These are phyloP conservation scores for Solanum chilense DNA, from an alignment of 257 asterid genomes.

Conservation along the genomic window DNA sequence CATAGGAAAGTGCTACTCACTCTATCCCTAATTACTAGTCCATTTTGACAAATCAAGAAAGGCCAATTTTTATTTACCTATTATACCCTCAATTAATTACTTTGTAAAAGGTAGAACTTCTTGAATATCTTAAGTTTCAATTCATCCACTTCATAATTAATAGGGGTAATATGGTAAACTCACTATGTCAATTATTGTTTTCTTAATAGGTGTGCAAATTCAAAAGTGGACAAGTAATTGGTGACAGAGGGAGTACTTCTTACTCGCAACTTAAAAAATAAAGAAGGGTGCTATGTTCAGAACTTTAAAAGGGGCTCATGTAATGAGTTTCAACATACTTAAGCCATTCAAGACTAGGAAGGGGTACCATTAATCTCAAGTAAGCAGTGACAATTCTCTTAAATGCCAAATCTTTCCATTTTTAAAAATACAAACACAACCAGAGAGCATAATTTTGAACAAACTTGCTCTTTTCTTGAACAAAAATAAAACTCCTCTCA, in stretches of 20 bases:
- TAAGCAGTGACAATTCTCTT: not conserved
- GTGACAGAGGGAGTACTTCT: not conserved
- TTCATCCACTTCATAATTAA: too few relatives aligned
- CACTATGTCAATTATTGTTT: too few relatives aligned
- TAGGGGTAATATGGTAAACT: too few relatives aligned
- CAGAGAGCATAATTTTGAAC: not conserved
- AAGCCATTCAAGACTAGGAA: not conserved
- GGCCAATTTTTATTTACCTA: too few relatives aligned
- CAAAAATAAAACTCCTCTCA: not conserved
- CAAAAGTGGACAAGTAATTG: too few relatives aligned
- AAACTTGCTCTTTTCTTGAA: not conserved
- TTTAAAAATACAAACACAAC: not conserved
- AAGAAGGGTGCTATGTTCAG: not conserved
- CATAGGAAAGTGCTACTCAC: not conserved
- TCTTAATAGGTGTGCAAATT: too few relatives aligned
- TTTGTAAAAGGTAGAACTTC: too few relatives aligned
- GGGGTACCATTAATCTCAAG: not conserved
- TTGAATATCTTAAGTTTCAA: too few relatives aligned
- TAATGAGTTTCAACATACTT: not conserved
- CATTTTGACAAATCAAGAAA: too few relatives aligned
- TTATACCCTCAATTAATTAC: too few relatives aligned
- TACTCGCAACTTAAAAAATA: not conserved
- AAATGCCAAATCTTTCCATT: not conserved
- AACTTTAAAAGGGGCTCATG: not conserved
- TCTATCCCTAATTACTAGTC: too few relatives aligned